Evolutionary conservation across 176 grass and related monocot species (phyloP).

Genomic region (Secale cereale): DNA sequence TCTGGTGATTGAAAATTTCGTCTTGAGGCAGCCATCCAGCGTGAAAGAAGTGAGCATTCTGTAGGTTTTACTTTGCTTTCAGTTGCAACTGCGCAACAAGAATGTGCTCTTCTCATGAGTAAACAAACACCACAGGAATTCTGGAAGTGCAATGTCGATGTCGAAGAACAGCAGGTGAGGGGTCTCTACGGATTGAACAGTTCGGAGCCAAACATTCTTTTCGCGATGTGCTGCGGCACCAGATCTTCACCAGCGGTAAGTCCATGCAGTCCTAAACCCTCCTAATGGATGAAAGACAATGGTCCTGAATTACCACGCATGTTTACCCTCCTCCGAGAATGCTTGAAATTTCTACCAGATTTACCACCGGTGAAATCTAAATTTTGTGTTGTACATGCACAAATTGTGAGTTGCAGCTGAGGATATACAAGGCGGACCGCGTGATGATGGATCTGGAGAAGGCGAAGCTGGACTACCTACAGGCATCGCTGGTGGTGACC

Average conservation of each 20-base stretch:
- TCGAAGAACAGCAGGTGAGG: constrained; percentile 48
- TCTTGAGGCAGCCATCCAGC: constrained; percentile 65
- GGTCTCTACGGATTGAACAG: constrained; percentile 43
- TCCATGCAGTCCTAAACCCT: not conserved
- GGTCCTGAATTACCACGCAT: not conserved
- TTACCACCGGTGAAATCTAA: not conserved
- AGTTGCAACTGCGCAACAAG: not conserved
- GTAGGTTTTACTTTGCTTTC: not conserved
- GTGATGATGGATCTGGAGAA: constrained; percentile 65
- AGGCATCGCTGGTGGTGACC: constrained; percentile 77
- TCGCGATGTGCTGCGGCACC: constrained; percentile 80
- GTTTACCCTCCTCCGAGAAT: not conserved
- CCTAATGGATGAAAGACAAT: not conserved
- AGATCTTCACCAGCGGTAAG: constrained; percentile 93
- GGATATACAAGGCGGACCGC: constrained; percentile 67
- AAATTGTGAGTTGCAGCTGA: constrained; percentile 41
- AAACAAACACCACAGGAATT: constrained; percentile 13
- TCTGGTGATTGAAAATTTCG: constrained; percentile 70
- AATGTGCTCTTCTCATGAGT: not conserved
- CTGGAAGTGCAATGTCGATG: constrained; percentile 51
- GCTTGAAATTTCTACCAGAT: not conserved
- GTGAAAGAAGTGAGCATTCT: constrained; percentile 44
- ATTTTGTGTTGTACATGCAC: not conserved
- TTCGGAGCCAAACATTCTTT: constrained; percentile 70
- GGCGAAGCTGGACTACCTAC: constrained; percentile 83